Evolutionary conservation across 257 asterid genomes (phyloP).

Genomic region (Solanum bulbocastanum): DNA sequence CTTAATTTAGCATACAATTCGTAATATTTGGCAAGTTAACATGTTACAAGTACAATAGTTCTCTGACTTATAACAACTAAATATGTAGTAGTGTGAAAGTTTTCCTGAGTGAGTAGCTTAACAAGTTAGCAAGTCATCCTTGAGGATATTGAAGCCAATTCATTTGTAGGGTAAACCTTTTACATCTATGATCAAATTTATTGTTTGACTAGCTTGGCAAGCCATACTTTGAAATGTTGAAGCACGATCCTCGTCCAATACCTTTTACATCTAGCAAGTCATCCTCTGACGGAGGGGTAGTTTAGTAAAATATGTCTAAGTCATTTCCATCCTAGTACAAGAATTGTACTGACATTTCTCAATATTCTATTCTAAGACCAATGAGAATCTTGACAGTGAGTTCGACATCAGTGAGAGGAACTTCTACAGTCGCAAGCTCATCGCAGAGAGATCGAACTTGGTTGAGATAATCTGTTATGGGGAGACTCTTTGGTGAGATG

Average conservation of each 20-base stretch:
- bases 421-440: neutral
- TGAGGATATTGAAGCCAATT: no score
- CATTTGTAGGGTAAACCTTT: no score
- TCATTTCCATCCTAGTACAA: no score
- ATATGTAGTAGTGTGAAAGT: no score
- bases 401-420: neutral
- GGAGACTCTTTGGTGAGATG: neutral
- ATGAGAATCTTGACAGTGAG: neutral
- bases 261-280: no score
- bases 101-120: no score
- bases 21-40: neutral
- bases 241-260: neutral
- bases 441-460: neutral
- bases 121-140: no score
- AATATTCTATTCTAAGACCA: neutral
- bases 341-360: neutral
- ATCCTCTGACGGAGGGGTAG: no score
- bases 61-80: neutral
- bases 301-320: no score
- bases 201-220: neutral
- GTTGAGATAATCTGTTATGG: neutral
- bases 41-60: neutral
- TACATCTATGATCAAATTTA: no score
- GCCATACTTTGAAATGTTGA: neutral
- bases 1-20: no score